These are phyloP conservation scores for Arctium minus DNA, from an alignment of 129 eudicot genomes.

Conservation along the genomic window DNA sequence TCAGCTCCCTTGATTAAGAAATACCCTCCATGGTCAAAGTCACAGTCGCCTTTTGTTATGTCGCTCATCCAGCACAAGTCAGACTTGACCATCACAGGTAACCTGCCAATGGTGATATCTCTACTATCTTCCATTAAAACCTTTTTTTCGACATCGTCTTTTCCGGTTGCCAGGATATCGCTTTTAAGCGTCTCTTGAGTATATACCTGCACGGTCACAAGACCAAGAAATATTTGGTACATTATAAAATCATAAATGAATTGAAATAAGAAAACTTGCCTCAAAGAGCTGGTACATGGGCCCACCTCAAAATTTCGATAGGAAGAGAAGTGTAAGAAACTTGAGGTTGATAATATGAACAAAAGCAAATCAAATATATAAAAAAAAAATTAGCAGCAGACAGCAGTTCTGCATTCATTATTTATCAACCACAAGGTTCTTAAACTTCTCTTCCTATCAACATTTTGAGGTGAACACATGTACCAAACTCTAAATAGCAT, in stretches of 20 bases:
- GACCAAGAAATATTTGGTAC: not conserved
- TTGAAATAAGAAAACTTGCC: conserved; percentile 2
- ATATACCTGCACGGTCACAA: conserved; percentile 47
- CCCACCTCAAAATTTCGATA: not conserved
- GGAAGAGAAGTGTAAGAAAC: not conserved
- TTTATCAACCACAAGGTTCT: not conserved
- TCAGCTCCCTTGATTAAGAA: conserved; percentile 92
- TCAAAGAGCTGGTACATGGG: not conserved
- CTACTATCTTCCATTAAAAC: conserved; percentile 30
- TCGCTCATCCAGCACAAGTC: conserved; percentile 87
- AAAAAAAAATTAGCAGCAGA: not conserved
- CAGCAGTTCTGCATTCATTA: not conserved
- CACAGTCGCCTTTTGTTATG: conserved; percentile 61
- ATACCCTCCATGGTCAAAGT: conserved; percentile 89
- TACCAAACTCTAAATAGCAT: not conserved
- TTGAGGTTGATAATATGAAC: not conserved
- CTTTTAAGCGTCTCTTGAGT: conserved; percentile 43
- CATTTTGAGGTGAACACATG: not conserved
- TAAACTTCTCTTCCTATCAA: not conserved
- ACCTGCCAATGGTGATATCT: conserved; percentile 58
- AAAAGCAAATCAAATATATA: not conserved
- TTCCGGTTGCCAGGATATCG: conserved; percentile 55
- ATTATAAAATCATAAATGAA: not conserved
- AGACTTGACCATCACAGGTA: conserved; percentile 95
- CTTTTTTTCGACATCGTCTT: conserved; percentile 43